Base-by-base conservation (phyloP, 768 basidiomycete species). In the Auricularia auricula-judae region DNA sequence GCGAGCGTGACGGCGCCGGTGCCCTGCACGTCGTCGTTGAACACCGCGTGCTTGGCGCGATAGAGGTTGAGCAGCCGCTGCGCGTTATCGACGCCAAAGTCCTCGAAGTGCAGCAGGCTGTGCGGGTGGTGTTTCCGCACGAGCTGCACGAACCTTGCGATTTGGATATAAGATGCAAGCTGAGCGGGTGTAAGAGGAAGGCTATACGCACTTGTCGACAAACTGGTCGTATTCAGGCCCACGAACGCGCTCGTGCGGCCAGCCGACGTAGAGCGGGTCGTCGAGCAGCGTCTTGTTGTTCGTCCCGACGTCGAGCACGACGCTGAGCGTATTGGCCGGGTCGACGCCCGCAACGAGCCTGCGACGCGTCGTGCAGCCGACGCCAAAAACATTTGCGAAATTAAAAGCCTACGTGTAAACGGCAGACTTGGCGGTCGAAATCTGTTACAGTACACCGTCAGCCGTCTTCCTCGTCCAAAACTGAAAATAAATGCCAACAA, bases 21-120 rank as follows among this genome's bases (percentile, higher is more conserved):
- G 42, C 87, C 86, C 78, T 89, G 87, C 87, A 93, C 88, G 71
- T 94, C 91, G 67, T 94, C 92, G 71, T 94, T 94, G 79, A 93
- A 88, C 3, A 84, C 81, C 0, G 86, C 76, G 67, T 89, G 87
- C n/a, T 80, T 73, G 53, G 82, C 78, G 8, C 80, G 78, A 73
- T 89, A 91, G 44, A 77, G 75, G 51, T 84, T 78, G 43, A 93
- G 78, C 1, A 93, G 72, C 18, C 82, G 75, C 65, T 88, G 83
- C 0, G 91, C 91, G 67, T 93, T 92, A 35, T 80, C 80, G 2
- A 89, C 84, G 3, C 90, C 90, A 66, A 92, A 92, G 69, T 93
- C 91, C 71, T 94, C 91, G 64, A 93, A 92, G 71, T 95, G 91
- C 3, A 90, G 75, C 3, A 93, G 78, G 70, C 80, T 76, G 64